Evolutionary conservation across 2,329 filamentous ascomycete genomes (phyloP).

Genomic region (Colletotrichum karsti): DNA sequence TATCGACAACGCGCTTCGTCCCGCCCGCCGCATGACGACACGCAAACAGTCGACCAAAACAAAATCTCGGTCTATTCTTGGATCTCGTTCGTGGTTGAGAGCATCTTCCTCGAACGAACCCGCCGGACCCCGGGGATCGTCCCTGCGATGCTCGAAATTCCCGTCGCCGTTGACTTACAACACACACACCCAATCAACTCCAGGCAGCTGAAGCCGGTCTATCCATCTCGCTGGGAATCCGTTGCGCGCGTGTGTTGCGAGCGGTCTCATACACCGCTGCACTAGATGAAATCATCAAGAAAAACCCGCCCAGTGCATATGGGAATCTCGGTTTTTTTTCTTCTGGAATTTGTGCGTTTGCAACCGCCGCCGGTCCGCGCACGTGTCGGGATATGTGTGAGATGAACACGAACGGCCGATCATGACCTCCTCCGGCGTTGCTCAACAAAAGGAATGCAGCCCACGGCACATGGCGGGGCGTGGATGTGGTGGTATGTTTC

Average conservation of each 20-base stretch:
- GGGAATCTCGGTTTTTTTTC: too few relatives aligned
- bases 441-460: not conserved
- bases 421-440: not conserved
- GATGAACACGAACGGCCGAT: not conserved
- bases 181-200: not conserved
- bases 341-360: not conserved
- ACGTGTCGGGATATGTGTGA: not conserved
- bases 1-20: not conserved
- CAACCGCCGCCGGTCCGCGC: not conserved
- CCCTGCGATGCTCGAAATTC: not conserved
- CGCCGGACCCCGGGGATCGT: not conserved
- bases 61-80: not conserved
- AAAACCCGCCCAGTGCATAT: too few relatives aligned
- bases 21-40: not conserved
- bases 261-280: too few relatives aligned
- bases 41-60: not conserved
- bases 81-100: not conserved
- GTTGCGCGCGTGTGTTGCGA: not conserved
- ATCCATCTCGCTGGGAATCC: not conserved
- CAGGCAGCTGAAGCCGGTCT: not conserved
- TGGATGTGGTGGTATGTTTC: not conserved
- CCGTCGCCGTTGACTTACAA: not conserved
- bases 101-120: not conserved
- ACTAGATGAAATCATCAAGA: too few relatives aligned
- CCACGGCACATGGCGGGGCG: conserved; percentile 5